phyloP scores from a whole-genome alignment of 495 filamentous ascomycete species.

The Podospora bellae-mahoneyi region DNA sequence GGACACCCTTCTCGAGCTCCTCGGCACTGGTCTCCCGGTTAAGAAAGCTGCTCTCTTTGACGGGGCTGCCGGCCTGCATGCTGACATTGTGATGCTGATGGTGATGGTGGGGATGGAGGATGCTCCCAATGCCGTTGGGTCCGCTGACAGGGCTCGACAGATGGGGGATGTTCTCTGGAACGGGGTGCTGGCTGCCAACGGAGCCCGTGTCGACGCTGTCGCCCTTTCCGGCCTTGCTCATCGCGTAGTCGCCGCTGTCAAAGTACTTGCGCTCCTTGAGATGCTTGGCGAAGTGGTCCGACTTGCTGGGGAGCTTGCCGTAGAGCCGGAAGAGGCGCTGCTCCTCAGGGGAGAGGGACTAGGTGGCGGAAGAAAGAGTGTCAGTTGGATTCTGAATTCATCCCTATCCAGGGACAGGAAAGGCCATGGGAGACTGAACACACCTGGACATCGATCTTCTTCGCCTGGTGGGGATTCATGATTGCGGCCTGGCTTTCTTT shows the following conservation, averaged over 20 bases:
- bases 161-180: slow-evolving; percentile 96
- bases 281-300: slow-evolving; percentile 96
- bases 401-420: slow-evolving; percentile 15
- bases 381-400: slow-evolving; percentile 14
- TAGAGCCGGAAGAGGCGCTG: slow-evolving; percentile 94
- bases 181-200: slow-evolving; percentile 89
- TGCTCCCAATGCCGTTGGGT: slow-evolving; percentile 43
- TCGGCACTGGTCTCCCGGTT: slow-evolving; percentile 72
- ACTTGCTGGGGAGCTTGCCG: slow-evolving; percentile 93
- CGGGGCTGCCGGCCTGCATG: slow-evolving; percentile 67
- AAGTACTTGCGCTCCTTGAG: slow-evolving; percentile 99
- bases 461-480: slow-evolving; percentile 96
- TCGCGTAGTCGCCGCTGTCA: slow-evolving; percentile 95
- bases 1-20: slow-evolving; percentile 49
- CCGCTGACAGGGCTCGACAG: slow-evolving; percentile 62
- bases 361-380: slow-evolving; percentile 1
- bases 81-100: slow-evolving; percentile 45
- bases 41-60: slow-evolving; percentile 83
- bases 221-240: slow-evolving; percentile 97
- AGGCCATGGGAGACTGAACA: slow-evolving; percentile 37
- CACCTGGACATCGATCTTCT: slow-evolving; percentile 94
- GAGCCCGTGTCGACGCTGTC: slow-evolving; percentile 89
- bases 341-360: slow-evolving; percentile 89
- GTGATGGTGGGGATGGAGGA: slow-evolving; percentile 40
- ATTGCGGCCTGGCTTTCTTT: slow-evolving; percentile 27